Evolutionary conservation across 345 rosid species (phyloP), one percentile per base, ranked within the genome.

Genomic region (Camelina neglecta): DNA sequence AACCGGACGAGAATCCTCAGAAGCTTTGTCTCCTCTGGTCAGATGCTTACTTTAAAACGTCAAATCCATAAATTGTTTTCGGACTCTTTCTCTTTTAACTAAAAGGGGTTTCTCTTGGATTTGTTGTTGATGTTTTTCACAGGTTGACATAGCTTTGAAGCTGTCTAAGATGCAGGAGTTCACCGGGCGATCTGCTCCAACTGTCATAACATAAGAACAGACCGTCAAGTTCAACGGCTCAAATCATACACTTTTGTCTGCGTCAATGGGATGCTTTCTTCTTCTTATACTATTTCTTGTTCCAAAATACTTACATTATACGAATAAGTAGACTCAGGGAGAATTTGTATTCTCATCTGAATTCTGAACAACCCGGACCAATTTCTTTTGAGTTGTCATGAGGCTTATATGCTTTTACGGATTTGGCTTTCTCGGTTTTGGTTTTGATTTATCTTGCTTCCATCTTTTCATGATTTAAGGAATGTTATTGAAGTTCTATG

Each of bases 111-210:
- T 3, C 11, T 65, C 63, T 65, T 2, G 3, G n/a, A 38, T 47
- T 8, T 72, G 24, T 66, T 63, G 58, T 53, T 60, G 71, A 23
- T 49, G 4, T 73, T 31, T 2, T 74, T 55, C 11, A 24, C 91
- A 96, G 99, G 97, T 91, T 83, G 92, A 87, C 13, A 87, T 91
- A 68, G 99, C 99, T 66, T 87, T 96, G 16, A 88, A 91, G 67
- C 91, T 96, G 71, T 96, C 98, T 0, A 91, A 89, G 86, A 91
- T 96, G 97, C 70, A 86, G 88, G 89, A 87, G 81, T 90, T 84
- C 87, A 96, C 99, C 0, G 95, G 95, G 73, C 89, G 99, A 80
- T 89, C 95, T 29, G 84, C 98, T 21, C 99, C 98, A 1, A 96
- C 99, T 2, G 99, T 96, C 77, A 91, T 91, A 49, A 93, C 99